Evolutionary conservation across 805 yeast species (phyloP).

Genomic region (Starmerella etchellsii): DNA sequence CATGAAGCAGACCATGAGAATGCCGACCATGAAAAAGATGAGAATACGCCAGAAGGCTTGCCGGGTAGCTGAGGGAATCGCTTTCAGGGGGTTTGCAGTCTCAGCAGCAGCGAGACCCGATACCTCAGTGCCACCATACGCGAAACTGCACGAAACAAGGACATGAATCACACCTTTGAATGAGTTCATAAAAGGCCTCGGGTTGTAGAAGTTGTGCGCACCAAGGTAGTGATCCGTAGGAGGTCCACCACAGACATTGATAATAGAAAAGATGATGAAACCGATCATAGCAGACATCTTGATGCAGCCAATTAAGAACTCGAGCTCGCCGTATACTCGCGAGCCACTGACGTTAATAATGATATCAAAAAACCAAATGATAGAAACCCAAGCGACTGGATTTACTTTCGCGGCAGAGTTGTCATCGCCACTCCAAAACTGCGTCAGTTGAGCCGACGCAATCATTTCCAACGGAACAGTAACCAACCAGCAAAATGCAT

Average conservation of each 20-base stretch:
- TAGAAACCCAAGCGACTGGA: slow-evolving; percentile 46
- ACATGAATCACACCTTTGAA: slow-evolving; percentile 55
- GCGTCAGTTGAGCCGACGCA: slow-evolving; percentile 43
- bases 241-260: slow-evolving; percentile 48
- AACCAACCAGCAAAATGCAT: slow-evolving; percentile 46
- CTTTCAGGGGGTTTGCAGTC: slow-evolving; percentile 52
- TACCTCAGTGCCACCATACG: slow-evolving; percentile 56
- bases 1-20: slow-evolving; percentile 53
- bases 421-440: slow-evolving; percentile 36
- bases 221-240: slow-evolving; percentile 46
- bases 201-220: slow-evolving; percentile 44
- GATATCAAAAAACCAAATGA: slow-evolving; percentile 41
- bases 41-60: slow-evolving; percentile 58
- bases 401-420: slow-evolving; percentile 31
- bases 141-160: slow-evolving; percentile 47
- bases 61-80: slow-evolving; percentile 59
- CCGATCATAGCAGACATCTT: slow-evolving; percentile 49
- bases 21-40: slow-evolving; percentile 48
- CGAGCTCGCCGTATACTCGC: slow-evolving; percentile 54
- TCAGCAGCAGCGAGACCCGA: slow-evolving; percentile 67
- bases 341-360: slow-evolving; percentile 43
- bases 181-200: slow-evolving; percentile 49
- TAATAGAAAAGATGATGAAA: slow-evolving; percentile 44
- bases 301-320: slow-evolving; percentile 44
- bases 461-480: slow-evolving; percentile 47